Evolutionary conservation across 352 stramenopile genomes (phyloP).

Genomic region (Pythium phragmiticola): DNA sequence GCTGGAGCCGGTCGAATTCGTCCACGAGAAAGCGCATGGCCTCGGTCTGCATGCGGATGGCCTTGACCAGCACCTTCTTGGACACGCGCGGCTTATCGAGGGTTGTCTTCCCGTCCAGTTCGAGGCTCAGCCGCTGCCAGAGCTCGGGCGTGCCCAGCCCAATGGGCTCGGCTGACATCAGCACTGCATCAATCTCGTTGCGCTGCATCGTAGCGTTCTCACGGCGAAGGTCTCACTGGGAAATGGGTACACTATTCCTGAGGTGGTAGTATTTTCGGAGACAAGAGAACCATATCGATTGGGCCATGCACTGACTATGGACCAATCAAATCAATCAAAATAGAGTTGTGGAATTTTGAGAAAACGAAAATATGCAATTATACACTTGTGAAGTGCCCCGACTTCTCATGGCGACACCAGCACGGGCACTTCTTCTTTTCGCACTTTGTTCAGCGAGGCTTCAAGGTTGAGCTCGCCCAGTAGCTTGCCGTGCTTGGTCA

Average conservation of each 20-base stretch:
- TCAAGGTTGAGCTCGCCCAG: constrained; percentile 71
- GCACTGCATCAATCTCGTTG: constrained; percentile 74
- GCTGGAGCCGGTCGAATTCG: constrained; percentile 77
- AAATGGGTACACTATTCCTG: constrained; percentile 14
- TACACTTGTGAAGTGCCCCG: neutral
- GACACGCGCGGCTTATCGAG: constrained; percentile 77
- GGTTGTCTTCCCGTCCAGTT: constrained; percentile 78
- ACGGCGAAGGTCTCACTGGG: neutral
- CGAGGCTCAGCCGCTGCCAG: constrained; percentile 74
- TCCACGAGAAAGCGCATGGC: constrained; percentile 83
- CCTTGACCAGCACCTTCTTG: constrained; percentile 84
- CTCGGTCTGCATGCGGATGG: constrained; percentile 78
- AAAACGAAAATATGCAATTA: constrained; percentile 7
- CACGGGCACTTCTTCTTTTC: constrained; percentile 47
- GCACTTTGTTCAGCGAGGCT: constrained; percentile 51
- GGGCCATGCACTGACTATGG: neutral
- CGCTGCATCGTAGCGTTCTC: constrained; percentile 54
- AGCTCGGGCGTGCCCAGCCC: constrained; percentile 74
- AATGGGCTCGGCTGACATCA: constrained; percentile 42
- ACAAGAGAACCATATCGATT: constrained; percentile 8
- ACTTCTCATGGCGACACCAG: constrained; percentile 32
- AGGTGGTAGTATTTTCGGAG: constrained; percentile 26
- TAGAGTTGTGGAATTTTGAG: neutral
- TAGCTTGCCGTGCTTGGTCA: constrained; percentile 67
- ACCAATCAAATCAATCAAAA: constrained; percentile 1